Percentiles rank a stretch among this genome's conserved stretches.
These are phyloP conservation scores for Sphagnurus paluster DNA, from an alignment of 1,284 basidiomycete genomes.

Conservation along the genomic window DNA sequence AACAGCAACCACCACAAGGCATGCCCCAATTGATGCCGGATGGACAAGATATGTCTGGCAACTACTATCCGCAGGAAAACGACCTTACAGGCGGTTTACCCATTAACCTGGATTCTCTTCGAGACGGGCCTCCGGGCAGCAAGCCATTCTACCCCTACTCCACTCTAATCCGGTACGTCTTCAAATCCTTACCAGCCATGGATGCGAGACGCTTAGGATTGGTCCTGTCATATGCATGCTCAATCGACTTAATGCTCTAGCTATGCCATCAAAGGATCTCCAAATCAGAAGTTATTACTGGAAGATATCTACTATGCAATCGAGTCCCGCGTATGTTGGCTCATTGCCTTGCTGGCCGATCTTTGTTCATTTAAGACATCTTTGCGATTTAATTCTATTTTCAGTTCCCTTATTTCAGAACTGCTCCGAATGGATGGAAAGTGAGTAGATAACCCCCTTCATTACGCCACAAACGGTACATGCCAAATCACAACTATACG, in stretches of 20 bases:
- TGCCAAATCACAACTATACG: conserved; percentile 24
- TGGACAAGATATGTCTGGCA: conserved; percentile 49
- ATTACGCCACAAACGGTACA: background rate
- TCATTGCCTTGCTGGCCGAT: conserved; percentile 10
- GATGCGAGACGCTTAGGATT: background rate
- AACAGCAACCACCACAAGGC: conserved; percentile 39
- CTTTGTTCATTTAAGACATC: conserved; percentile 15
- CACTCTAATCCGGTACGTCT: conserved; percentile 75
- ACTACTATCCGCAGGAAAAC: conserved; percentile 72
- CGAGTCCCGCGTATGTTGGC: conserved; percentile 68
- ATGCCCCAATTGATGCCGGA: conserved; percentile 49
- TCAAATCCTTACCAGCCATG: background rate
- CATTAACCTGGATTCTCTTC: conserved; percentile 78
- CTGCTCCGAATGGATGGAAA: conserved; percentile 83
- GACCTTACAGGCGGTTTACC: conserved; percentile 80
- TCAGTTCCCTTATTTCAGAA: conserved; percentile 83
- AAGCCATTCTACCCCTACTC: conserved; percentile 88
- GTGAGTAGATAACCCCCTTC: conserved; percentile 42
- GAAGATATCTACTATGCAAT: conserved; percentile 89
- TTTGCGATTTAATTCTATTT: conserved; percentile 13
- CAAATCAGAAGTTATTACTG: conserved; percentile 76
- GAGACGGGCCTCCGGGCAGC: conserved; percentile 79
- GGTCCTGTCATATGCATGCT: conserved; percentile 4
- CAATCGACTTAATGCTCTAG: conserved; percentile 40
- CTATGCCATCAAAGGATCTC: conserved; percentile 85